Evolutionary conservation across 2,329 filamentous ascomycete species (phyloP), one percentile per base, ranked within the genome.

Genomic region (Pseudocercospora musae): DNA sequence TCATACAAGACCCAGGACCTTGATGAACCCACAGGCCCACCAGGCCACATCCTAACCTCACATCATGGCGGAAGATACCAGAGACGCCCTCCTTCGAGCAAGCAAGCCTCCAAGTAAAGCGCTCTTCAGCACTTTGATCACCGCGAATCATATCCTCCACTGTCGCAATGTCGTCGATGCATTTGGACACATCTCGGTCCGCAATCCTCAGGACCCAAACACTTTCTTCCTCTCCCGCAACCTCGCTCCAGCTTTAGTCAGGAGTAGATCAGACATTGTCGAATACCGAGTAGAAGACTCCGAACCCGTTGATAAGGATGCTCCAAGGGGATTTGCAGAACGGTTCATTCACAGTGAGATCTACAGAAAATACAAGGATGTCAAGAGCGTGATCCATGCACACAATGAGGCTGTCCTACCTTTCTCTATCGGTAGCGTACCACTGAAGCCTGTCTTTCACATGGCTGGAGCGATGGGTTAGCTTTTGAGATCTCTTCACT

Each of bases 201-300:
- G 75, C 40, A 75, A 75, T 31, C 73, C 75, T 0, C 71, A 75
- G 48, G 71, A 76, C 57, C 68, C 71, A 1, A 52, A 65, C 3
- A 80, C 77, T 0, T 81, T 81, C 70, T 81, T 78, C 74, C 75
- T 82, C 68, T 74, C 78, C 18, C 73, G 71, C 50, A 75, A 74
- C n/a, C 74, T 79, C 33, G 73, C 79, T 1, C 79, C 80, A 4
- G 79, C 79, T 0, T 69, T 81, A 2, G 72, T 81, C 18, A 75
- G 76, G 59, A 72, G 69, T 3, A 72, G 73, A 7, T 73, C 76
- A 8, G 78, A 82, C 64, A 63, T 82, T 8, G 70, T 80, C 53
- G 78, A 80, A 63, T 81, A 81, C 69, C 71, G 74, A 18, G 72
- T 81, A 37, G 73, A 76, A 4, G 76, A 80, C 60, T 79, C 76